Conservation (phyloP, 2,329 filamentous ascomycete species). For the Exophiala alcalophila region DNA sequence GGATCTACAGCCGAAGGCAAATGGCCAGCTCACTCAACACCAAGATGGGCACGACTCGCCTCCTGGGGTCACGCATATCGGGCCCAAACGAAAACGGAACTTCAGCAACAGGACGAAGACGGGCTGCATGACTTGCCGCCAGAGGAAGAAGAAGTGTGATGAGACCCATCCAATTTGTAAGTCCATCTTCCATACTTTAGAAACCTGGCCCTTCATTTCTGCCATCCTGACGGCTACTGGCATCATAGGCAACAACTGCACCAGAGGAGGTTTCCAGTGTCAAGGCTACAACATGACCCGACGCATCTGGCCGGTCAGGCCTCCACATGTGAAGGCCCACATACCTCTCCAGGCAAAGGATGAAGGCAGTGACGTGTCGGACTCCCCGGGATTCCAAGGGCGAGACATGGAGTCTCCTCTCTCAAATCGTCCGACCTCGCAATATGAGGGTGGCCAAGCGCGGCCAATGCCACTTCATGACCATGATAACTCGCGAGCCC, state of each 20-base stretch:
- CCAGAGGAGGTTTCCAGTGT: conserved; percentile 84
- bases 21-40: conserved; percentile 36
- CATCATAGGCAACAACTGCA: conserved; percentile 74
- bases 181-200: conserved; percentile 41
- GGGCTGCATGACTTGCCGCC: conserved; percentile 86
- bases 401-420: conserved; percentile 14
- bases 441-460: conserved; percentile 45
- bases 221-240: conserved; percentile 7
- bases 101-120: conserved; percentile 97
- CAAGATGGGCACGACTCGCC: conserved; percentile 27
- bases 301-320: conserved; percentile 69
- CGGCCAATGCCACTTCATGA: conserved; percentile 32
- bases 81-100: conserved; percentile 48
- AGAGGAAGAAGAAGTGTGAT: conserved; percentile 96
- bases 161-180: conserved; percentile 89
- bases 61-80: conserved; percentile 37
- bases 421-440: conserved; percentile 26
- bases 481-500: conserved; percentile 44
- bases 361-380: conserved; percentile 42
- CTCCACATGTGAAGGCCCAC: conserved; percentile 64
- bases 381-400: conserved; percentile 19
- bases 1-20: conserved; percentile 38
- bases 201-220: conserved; percentile 16
- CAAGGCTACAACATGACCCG: conserved; percentile 78
- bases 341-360: conserved; percentile 84